phyloP scores from a whole-genome alignment of 768 basidiomycete species.

The Rhodocollybia butyracea region DNA sequence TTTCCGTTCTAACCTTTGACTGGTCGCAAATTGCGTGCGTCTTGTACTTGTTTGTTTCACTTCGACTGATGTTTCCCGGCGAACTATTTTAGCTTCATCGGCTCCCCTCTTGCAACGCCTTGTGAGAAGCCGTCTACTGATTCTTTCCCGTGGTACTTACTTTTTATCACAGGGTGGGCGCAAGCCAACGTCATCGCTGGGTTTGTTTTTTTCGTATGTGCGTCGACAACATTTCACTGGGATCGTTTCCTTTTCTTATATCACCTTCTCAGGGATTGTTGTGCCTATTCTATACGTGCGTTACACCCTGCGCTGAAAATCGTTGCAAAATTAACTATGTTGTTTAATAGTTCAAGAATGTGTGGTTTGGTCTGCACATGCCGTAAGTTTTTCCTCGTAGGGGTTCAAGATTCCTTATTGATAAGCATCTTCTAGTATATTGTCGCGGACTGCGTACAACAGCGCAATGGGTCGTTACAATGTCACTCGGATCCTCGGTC shows the following conservation, averaged over 20 bases:
- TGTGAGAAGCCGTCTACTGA: constrained; percentile 23
- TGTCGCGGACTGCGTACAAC: constrained; percentile 53
- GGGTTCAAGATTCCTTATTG: too few relatives aligned
- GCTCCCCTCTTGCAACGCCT: constrained; percentile 56
- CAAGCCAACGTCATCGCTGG: constrained; percentile 65
- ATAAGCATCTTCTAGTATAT: too few relatives aligned
- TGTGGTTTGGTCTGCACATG: constrained; percentile 56
- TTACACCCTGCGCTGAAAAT: constrained; percentile 1
- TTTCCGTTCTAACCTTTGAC: constrained; percentile 46
- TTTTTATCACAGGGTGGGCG: constrained; percentile 56
- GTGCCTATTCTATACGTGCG: constrained; percentile 45
- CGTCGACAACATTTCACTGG: constrained; percentile 18
- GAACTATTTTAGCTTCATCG: constrained; percentile 20
- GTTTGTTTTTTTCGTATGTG: constrained; percentile 66
- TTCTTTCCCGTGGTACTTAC: background rate
- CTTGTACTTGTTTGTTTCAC: constrained; percentile 11
- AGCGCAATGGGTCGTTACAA: constrained; percentile 50
- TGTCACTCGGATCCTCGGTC: constrained; percentile 38
- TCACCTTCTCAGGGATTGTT: constrained; percentile 37
- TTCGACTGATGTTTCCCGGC: constrained; percentile 2
- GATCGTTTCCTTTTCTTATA: background rate
- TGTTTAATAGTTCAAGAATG: constrained; percentile 41
- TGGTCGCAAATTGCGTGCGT: constrained; percentile 50
- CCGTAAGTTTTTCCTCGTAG: constrained; percentile 37
- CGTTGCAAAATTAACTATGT: constrained; percentile 12